phyloP scores from a whole-genome alignment of 306 rosid genomes.

The Potentilla sterilis region DNA sequence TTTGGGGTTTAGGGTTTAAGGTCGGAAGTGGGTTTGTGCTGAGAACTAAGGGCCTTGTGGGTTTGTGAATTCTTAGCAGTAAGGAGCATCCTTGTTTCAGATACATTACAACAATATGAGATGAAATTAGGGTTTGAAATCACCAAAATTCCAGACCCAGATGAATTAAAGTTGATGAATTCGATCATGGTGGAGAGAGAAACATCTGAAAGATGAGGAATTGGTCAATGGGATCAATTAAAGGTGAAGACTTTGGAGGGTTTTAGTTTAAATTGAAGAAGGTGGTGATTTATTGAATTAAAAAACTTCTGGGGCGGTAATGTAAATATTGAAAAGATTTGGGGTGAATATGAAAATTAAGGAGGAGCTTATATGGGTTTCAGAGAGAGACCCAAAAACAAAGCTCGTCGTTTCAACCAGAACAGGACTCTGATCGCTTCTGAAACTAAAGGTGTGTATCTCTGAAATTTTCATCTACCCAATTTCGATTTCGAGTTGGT shows the following conservation, averaged over 20 bases:
- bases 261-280: neutral
- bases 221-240: neutral
- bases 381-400: neutral
- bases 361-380: neutral
- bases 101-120: slow-evolving; percentile 37
- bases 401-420: neutral
- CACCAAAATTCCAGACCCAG: neutral
- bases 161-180: neutral
- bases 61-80: slow-evolving; percentile 52
- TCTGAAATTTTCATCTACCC: neutral
- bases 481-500: neutral
- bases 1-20: slow-evolving; percentile 33
- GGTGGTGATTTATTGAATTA: neutral
- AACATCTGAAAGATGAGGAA: neutral
- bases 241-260: neutral
- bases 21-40: slow-evolving; percentile 48
- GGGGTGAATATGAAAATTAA: neutral
- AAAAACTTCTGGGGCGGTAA: neutral
- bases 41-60: slow-evolving; percentile 59
- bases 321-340: neutral
- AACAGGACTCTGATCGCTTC: slow-evolving; percentile 10
- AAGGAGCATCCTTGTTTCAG: slow-evolving; percentile 67
- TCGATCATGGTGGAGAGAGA: neutral
- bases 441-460: slow-evolving; percentile 2
- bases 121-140: neutral